Conservation (phyloP, 495 filamentous ascomycete genomes). For the Aspergillus steynii region DNA sequence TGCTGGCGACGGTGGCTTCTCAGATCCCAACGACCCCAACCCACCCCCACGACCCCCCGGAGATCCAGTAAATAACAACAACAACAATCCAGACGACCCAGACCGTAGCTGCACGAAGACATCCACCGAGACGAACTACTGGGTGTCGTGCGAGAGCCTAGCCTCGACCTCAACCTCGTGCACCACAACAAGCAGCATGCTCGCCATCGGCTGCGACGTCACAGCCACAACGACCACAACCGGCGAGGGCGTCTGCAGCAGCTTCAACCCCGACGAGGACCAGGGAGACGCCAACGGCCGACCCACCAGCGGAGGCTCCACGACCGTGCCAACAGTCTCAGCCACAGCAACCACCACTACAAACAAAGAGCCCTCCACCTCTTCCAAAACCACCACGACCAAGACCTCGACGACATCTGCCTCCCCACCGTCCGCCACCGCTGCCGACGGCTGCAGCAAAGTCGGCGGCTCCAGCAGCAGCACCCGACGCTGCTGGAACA, state of each 20-base stretch:
- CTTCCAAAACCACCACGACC: too few relatives aligned
- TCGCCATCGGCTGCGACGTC: background rate
- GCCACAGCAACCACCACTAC: too few relatives aligned
- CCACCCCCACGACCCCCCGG: background rate
- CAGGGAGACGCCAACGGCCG: background rate
- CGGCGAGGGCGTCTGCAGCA: background rate
- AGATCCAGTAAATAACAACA: background rate
- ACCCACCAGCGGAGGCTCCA: too few relatives aligned
- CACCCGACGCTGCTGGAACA: too few relatives aligned
- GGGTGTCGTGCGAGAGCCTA: background rate
- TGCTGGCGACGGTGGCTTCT: background rate
- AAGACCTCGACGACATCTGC: too few relatives aligned
- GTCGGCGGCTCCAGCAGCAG: too few relatives aligned
- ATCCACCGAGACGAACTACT: background rate
- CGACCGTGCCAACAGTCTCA: too few relatives aligned
- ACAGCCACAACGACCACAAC: background rate
- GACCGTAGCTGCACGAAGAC: background rate
- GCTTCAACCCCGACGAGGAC: background rate
- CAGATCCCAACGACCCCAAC: background rate
- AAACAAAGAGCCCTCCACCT: too few relatives aligned
- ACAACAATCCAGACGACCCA: background rate
- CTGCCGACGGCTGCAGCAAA: too few relatives aligned
- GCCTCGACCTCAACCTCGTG: background rate
- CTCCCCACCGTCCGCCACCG: too few relatives aligned
- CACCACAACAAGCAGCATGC: background rate